Percentiles rank a stretch among this genome's conserved stretches.
Conservation (phyloP, 163 green algal species). For the Botryococcus braunii region DNA sequence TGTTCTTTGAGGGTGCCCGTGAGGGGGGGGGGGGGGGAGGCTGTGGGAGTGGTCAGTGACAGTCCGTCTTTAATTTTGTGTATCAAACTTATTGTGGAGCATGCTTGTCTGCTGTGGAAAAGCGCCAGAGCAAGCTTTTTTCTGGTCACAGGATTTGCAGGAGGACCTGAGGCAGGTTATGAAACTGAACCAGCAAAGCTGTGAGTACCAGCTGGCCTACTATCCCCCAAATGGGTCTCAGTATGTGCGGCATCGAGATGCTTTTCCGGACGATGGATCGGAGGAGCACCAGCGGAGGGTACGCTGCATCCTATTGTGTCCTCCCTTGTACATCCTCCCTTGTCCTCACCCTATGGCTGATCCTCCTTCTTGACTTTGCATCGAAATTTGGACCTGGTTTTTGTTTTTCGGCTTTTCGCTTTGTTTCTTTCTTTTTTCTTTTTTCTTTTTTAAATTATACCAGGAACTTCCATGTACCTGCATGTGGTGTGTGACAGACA, state of each 20-base stretch:
- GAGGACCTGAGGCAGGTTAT: slow-evolving; percentile 14
- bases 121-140: background rate
- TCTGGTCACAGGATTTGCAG: slow-evolving; percentile 7
- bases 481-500: no score
- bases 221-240: slow-evolving; percentile 24
- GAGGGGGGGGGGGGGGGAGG: background rate
- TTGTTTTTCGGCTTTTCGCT: no score
- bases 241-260: slow-evolving; percentile 45
- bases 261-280: slow-evolving; percentile 45
- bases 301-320: background rate
- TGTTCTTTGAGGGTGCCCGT: background rate
- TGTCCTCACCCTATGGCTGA: no score
- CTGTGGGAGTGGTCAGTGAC: background rate
- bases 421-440: no score
- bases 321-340: no score
- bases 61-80: background rate
- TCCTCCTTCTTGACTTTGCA: no score
- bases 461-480: no score
- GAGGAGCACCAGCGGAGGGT: slow-evolving; percentile 17
- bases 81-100: background rate
- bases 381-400: no score
- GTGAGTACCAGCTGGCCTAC: slow-evolving; percentile 42
- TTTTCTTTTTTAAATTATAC: no score
- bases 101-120: background rate
- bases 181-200: slow-evolving; percentile 1